Evolutionary conservation across 257 asterid species (phyloP).

Genomic region (Cinchona pubescens): DNA sequence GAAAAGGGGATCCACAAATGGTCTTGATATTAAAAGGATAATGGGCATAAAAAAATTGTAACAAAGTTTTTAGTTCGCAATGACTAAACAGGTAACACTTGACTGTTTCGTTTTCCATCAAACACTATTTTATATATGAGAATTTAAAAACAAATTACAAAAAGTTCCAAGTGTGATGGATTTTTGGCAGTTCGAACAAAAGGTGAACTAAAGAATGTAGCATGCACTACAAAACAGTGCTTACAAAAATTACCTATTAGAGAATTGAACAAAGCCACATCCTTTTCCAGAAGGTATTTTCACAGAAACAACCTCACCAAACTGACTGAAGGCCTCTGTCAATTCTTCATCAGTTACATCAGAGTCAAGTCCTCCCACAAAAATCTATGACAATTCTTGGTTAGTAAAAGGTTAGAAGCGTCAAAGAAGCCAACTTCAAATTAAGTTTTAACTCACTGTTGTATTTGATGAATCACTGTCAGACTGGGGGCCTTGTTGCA

Average conservation of each 20-base stretch:
- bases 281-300: constrained; percentile 96
- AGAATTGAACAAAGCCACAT: constrained; percentile 92
- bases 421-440: constrained; percentile 15
- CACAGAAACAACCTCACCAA: constrained; percentile 83
- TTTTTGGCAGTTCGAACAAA: not conserved
- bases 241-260: constrained; percentile 47
- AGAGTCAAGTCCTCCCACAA: constrained; percentile 73
- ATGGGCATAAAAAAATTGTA: not conserved
- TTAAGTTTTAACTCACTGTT: constrained; percentile 63
- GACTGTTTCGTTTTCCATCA: not conserved
- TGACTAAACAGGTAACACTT: not conserved
- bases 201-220: not conserved
- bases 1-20: not conserved
- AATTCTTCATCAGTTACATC: constrained; percentile 89
- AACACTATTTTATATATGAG: not conserved
- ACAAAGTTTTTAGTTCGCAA: not conserved
- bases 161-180: constrained; percentile 3
- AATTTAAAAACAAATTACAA: not conserved
- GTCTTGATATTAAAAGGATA: not conserved
- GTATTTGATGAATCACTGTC: constrained; percentile 75
- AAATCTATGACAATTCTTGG: constrained; percentile 27
- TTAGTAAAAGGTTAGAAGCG: constrained; percentile 11
- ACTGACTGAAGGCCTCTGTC: constrained; percentile 65
- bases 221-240: not conserved
- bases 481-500: constrained; percentile 53